These are phyloP conservation scores for Ulota crispa DNA, from an alignment of 225 moss, liverwort and hornwort species.

Conservation along the genomic window DNA sequence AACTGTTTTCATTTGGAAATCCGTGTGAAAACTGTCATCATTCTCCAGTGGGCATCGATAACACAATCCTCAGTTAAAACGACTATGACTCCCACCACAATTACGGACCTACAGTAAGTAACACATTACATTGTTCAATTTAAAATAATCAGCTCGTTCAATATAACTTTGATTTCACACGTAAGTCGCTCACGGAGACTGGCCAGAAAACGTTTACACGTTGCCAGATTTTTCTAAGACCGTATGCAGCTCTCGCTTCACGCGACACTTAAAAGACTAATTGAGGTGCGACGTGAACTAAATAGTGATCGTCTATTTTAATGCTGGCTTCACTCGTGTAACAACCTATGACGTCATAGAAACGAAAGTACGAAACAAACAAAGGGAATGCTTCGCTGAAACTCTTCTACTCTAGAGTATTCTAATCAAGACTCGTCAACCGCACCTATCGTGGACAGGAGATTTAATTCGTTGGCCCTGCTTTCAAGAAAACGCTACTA, in stretches of 20 bases:
- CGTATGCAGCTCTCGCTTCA: background rate
- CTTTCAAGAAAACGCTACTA: background rate
- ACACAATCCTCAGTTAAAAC: background rate
- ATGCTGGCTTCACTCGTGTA: background rate
- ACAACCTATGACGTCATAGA: background rate
- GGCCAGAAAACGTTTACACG: background rate
- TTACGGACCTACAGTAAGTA: background rate
- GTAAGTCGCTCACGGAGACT: background rate
- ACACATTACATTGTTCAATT: background rate
- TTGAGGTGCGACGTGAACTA: background rate
- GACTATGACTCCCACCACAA: background rate
- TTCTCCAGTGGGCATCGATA: background rate
- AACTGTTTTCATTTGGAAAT: background rate
- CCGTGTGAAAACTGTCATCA: background rate
- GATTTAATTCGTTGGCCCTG: background rate
- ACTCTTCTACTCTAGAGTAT: background rate
- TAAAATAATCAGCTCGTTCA: background rate
- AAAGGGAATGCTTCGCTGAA: background rate
- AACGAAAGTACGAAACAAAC: background rate
- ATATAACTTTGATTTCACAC: background rate
- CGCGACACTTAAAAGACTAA: background rate
- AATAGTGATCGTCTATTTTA: background rate
- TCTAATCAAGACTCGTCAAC: conserved; percentile 5
- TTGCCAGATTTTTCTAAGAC: background rate
- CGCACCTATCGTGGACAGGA: background rate